phyloP scores from a whole-genome alignment of 2,329 filamentous ascomycete genomes.

The Pseudocercospora fijiensis region DNA sequence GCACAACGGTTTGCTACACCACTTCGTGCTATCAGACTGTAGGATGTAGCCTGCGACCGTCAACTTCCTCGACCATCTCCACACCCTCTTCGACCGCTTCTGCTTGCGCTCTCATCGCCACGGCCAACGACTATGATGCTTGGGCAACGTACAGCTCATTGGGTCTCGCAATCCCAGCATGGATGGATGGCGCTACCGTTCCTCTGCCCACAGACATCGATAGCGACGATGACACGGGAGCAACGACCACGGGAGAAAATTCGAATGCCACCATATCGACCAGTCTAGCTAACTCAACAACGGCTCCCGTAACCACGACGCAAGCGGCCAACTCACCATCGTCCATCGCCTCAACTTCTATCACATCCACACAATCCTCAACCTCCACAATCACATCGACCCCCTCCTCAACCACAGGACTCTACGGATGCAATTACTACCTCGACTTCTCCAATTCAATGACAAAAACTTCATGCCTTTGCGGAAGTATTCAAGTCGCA shows the following conservation, averaged over 20 bases:
- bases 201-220: background rate
- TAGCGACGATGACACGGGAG: background rate
- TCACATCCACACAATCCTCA: background rate
- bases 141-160: slow-evolving; percentile 15
- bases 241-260: background rate
- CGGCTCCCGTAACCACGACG: background rate
- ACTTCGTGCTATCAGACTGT: slow-evolving; percentile 11
- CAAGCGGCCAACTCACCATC: background rate
- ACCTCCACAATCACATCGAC: slow-evolving; percentile 5
- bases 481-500: background rate
- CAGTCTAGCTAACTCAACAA: background rate
- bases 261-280: background rate
- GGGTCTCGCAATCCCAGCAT: slow-evolving; percentile 8
- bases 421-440: slow-evolving; percentile 1
- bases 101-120: slow-evolving; percentile 1
- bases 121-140: slow-evolving; percentile 11
- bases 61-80: slow-evolving; percentile 9
- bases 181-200: slow-evolving; percentile 13
- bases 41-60: slow-evolving; percentile 8
- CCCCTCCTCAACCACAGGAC: background rate
- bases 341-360: background rate
- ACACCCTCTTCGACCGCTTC: slow-evolving; percentile 8
- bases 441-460: background rate
- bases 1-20: slow-evolving; percentile 16
- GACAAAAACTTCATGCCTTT: background rate